Base-by-base conservation (phyloP, 306 rosid genomes). In the Glycine latifolia region DNA sequence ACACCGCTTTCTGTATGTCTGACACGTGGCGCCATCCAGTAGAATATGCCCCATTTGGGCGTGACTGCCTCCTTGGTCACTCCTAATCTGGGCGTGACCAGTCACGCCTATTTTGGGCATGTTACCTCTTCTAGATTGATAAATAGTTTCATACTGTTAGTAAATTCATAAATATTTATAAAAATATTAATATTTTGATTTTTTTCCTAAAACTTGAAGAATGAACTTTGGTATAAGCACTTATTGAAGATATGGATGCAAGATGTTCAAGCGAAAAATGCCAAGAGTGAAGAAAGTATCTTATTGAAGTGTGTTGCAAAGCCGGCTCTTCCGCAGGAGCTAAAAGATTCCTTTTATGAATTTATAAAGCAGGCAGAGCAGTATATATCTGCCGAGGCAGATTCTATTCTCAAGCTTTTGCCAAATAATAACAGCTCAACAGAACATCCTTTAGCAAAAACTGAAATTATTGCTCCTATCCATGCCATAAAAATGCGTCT, bases 211-310 rank as follows among this genome's bases (percentile, higher is more conserved):
- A n/a, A n/a, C n/a, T n/a, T 94, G 98, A 90, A 94, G 86, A 94
- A 97, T 67, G 98, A 94, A 79, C 98, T 92, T 82, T 94, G 98
- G 98, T 92, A 92, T 86, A 92, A 94, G 80, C 86, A 85, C 71
- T 85, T 94, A 55, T 43, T 91, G 56, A 94, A 92, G 86, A 87
- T 88, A 71, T 94, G 98, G 98, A 89, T 94, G 94, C 94, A 90
- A 84, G 90, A 83, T 43, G 76, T 90, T 62, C 86, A 82, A 15
- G 92, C 88, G 17, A 92, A 86, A 84, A 78, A 73, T 77, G 91
- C 79, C 66, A 84, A 84, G 71, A 87, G 86, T 71, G 95, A 94
- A 82, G 93, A 91, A 83, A 83, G 59, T 54, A 76, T 92, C 83
- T 73, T 94, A 71, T 90, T 92, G 4, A 92, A 84, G 84, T 81